Base-by-base conservation (phyloP, 2,329 filamentous ascomycete species). In the Fusarium equiseti region DNA sequence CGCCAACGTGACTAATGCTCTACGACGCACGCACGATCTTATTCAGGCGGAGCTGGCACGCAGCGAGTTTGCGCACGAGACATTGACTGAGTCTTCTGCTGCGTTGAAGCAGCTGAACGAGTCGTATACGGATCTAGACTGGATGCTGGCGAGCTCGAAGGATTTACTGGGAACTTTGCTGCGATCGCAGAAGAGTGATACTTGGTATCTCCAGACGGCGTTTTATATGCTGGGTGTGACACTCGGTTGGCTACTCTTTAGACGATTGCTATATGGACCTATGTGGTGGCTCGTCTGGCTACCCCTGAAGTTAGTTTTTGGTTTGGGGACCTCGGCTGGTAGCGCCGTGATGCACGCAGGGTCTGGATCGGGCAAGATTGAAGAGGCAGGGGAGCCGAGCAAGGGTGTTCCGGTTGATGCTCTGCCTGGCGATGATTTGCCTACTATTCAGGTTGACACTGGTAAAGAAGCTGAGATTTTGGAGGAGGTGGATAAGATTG, bases 141-240 rank as follows among this genome's bases (percentile, higher is more conserved):
- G 88, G 15, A 87, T 98, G 77, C 86, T 99, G 40, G 85, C 88
- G 5, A 92, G 88, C 60, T 95, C 92, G 48, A 88, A 89, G 70
- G 90, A 90, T 59, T 84, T 99, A 20, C 88, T 98, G 10, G 89
- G 89, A 9, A 93, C 93, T 20, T 84, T 99, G 48, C 83, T 98
- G 49, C 89, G 89, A 66, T 96, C 93, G 70, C 94, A 97, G 78
- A 99, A 99, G 85, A 96, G 92, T 71, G 96, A 99, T 78, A 98
- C 95, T 4, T 99, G 96, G 96, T 99, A 99, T 79, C 87, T 99
- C 35, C 92, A 96, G 81, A 97, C 93, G 40, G 90, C 95, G 4
- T 90, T 98, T 72, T 97, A 95, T 78, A 86, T 98, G 73, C 87
- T 98, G 18, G 77, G 92, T 24, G 88, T 83, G 8, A 98, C 94